Base-by-base conservation (phyloP, 768 basidiomycete species). In the Collybia nuda region DNA sequence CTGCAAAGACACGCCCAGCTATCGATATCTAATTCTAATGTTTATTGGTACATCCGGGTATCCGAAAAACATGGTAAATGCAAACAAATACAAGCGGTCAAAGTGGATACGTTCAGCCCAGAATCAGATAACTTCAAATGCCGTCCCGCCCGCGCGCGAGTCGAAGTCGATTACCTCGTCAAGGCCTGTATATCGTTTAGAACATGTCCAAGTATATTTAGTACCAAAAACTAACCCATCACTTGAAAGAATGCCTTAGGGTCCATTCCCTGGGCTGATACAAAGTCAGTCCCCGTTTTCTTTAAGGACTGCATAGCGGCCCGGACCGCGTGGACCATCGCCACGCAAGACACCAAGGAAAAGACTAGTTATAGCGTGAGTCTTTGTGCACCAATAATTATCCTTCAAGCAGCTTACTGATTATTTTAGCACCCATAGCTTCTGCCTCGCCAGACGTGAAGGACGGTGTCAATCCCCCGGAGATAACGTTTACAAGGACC, bases 401-500 rank as follows among this genome's bases (percentile, higher is more conserved):
- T 11, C 14, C 32, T 11, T 32, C 32, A 32, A 32, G 32, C 9
- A 19, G 70, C 84, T 62, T 52, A 88, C 87, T 88, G 65, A 89
- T 88, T 44, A 90, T 82, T 64, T 88, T 89, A 28, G 86, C 86
- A 17, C 88, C 88, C 62, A 79, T 74, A 15, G 67, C 69, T 63
- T 88, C 87, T 0, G 86, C 88, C 61, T 89, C 82, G 44, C 80
- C 66, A 48, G 71, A 77, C 1, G 86, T 89, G 63, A 88, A 88
- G 5, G 85, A 82, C 6, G 88, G 88, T 0, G 88, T 88, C 40
- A 89, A 70, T 15, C 88, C 88, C 36, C 87, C 87, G 5, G 86
- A 87, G 53, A 90, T 88, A 17, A 89, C 87, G 53, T 90, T 90
- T 37, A 89, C 86, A 26, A 90, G 84, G 32, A 88, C 79, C 77